These are phyloP conservation scores for Pythium aphanidermatum DNA, from an alignment of 352 stramenopile genomes.

Conservation along the genomic window DNA sequence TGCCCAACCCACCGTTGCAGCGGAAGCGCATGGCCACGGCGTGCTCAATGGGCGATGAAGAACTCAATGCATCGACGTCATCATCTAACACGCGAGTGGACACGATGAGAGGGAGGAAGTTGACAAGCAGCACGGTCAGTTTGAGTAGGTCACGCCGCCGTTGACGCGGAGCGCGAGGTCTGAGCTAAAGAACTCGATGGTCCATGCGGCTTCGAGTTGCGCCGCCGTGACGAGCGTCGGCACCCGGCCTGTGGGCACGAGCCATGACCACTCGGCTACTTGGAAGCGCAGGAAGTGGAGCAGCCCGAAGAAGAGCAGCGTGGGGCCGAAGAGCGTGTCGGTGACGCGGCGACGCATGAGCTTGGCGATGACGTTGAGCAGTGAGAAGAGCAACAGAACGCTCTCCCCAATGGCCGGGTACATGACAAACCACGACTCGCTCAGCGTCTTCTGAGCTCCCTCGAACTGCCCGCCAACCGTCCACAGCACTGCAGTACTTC, in stretches of 20 bases:
- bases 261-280: constrained; percentile 10
- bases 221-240: constrained; percentile 20
- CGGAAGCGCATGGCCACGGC: not conserved
- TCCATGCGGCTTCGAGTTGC: constrained; percentile 22
- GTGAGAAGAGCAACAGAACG: constrained; percentile 32
- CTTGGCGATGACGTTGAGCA: constrained; percentile 38
- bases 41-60: not conserved
- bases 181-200: constrained; percentile 34
- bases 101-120: constrained; percentile 26
- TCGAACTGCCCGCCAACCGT: constrained; percentile 31
- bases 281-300: constrained; percentile 25
- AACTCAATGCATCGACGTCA: no score
- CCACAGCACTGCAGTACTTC: constrained; percentile 31
- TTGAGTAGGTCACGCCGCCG: constrained; percentile 34
- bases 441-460: constrained; percentile 25
- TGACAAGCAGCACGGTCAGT: constrained; percentile 29
- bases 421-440: constrained; percentile 33
- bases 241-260: constrained; percentile 25
- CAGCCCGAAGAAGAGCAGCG: constrained; percentile 27
- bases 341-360: constrained; percentile 25
- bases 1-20: no score
- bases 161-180: constrained; percentile 23
- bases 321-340: constrained; percentile 32
- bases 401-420: constrained; percentile 36
- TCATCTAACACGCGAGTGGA: not conserved